Conservation (phyloP, 257 asterid genomes). For the Capsicum rhomboideum region DNA sequence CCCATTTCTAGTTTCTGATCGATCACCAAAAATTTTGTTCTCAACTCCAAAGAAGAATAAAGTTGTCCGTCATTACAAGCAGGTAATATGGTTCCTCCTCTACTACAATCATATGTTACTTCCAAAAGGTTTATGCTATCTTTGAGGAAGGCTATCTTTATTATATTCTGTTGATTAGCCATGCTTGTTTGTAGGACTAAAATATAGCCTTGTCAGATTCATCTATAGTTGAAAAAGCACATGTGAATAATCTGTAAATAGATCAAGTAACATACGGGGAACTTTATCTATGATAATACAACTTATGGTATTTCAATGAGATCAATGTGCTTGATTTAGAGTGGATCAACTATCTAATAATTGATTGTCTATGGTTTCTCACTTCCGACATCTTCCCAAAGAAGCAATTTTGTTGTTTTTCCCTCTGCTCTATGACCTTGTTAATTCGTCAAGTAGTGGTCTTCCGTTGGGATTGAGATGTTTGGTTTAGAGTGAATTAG, state of each 20-base stretch:
- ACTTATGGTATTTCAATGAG: neutral
- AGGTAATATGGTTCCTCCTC: conserved; percentile 31
- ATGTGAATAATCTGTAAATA: neutral
- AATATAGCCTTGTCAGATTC: neutral
- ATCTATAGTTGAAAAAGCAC: neutral
- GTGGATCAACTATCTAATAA: neutral
- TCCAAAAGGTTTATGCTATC: neutral
- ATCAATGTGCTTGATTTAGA: neutral
- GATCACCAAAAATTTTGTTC: conserved; percentile 68
- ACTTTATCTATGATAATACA: neutral
- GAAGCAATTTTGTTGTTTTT: neutral
- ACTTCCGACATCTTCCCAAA: neutral
- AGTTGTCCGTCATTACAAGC: conserved; percentile 69
- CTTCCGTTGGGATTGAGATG: neutral
- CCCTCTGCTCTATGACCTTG: neutral
- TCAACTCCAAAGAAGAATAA: conserved; percentile 72
- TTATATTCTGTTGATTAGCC: neutral
- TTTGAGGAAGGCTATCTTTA: neutral
- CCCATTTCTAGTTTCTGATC: conserved; percentile 56
- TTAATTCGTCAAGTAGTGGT: neutral
- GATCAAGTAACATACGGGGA: neutral
- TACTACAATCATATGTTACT: neutral
- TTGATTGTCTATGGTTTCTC: neutral
- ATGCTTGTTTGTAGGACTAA: neutral
- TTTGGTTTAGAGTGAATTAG: neutral